These are phyloP conservation scores for Penicillium daleae DNA, from an alignment of 495 filamentous ascomycete species.

Conservation along the genomic window DNA sequence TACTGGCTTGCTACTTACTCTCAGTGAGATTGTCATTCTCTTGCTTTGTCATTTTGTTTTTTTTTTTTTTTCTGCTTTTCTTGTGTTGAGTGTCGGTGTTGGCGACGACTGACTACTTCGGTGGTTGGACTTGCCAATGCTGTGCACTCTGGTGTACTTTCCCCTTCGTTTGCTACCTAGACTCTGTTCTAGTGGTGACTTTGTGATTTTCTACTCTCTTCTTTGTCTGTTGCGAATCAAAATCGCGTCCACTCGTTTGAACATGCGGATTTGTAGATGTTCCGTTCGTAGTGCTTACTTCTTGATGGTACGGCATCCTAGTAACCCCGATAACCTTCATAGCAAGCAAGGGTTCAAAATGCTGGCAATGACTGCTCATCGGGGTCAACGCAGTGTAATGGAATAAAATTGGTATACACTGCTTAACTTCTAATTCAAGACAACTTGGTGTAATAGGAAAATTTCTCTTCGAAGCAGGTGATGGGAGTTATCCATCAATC, in stretches of 20 bases:
- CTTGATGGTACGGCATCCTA: background rate
- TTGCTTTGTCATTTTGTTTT: background rate
- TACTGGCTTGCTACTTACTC: background rate
- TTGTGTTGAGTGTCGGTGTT: background rate
- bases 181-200: background rate
- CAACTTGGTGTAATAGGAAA: too few species aligned
- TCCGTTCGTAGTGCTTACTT: background rate
- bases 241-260: constrained; percentile 24
- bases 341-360: too few species aligned
- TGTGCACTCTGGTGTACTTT: background rate
- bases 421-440: too few species aligned
- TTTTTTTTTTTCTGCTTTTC: constrained; percentile 2
- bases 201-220: background rate
- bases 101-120: background rate
- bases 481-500: too few species aligned
- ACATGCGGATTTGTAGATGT: background rate
- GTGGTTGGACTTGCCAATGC: background rate
- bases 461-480: too few species aligned
- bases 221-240: constrained; percentile 18
- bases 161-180: background rate
- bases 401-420: too few species aligned
- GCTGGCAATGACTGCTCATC: too few species aligned
- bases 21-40: background rate
- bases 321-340: background rate
- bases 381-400: too few species aligned